Conservation (phyloP, 2,329 filamentous ascomycete genomes). For the Claviceps sp. region DNA sequence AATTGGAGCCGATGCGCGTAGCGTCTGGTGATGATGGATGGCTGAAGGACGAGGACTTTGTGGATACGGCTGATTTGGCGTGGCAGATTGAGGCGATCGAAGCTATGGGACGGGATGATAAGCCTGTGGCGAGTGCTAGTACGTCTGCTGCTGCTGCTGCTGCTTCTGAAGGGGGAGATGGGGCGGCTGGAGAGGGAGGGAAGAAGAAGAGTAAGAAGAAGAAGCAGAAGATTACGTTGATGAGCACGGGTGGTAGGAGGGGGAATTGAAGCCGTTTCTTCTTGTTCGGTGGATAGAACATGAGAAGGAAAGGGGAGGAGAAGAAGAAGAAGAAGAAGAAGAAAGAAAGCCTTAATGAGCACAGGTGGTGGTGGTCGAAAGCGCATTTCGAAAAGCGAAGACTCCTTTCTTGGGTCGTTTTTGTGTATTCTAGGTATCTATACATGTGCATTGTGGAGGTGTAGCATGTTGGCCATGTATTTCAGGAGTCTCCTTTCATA, state of each 20-base stretch:
- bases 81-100: slow-evolving; percentile 44
- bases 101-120: slow-evolving; percentile 19
- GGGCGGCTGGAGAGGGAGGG: slow-evolving; percentile 20
- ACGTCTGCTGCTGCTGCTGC: slow-evolving; percentile 7
- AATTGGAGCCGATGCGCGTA: slow-evolving; percentile 26
- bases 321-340: too few relatives aligned
- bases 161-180: neutral
- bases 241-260: slow-evolving; percentile 50
- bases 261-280: slow-evolving; percentile 19
- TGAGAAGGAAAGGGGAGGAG: too few relatives aligned
- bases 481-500: too few relatives aligned
- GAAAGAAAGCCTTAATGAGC: too few relatives aligned
- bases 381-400: too few relatives aligned
- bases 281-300: neutral
- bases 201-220: slow-evolving; percentile 52
- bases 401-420: too few relatives aligned
- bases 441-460: too few relatives aligned
- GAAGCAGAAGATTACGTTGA: slow-evolving; percentile 59
- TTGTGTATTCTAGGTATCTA: too few relatives aligned
- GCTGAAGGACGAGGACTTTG: slow-evolving; percentile 67
- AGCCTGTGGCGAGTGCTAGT: slow-evolving; percentile 6
- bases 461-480: too few relatives aligned
- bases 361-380: too few relatives aligned
- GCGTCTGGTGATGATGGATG: slow-evolving; percentile 58
- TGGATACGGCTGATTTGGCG: slow-evolving; percentile 46